Base-by-base conservation (phyloP, 2,329 filamentous ascomycete genomes). In the Fusarium cyanostomum region DNA sequence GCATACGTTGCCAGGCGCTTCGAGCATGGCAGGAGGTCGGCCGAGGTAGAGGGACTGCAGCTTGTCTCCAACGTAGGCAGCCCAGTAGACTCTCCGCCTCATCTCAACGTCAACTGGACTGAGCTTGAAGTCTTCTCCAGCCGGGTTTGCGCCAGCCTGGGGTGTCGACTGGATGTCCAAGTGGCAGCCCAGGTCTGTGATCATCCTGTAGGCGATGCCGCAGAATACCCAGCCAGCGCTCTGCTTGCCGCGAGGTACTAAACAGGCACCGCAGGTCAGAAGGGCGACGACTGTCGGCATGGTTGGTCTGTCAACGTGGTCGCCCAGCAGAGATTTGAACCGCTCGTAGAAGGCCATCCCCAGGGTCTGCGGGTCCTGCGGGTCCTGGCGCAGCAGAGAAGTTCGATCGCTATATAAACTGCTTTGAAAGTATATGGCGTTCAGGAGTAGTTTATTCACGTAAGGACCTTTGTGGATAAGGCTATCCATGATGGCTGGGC, bases 161-260 rank as follows among this genome's bases (percentile, higher is more conserved):
- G 51, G 43, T 0, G 52, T 58, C 0, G 56, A 44, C 2, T 54
- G 48, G 11, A 62, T 21, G 10, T 68, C 72, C 35, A 71, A 62
- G 79, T 84, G 27, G 75, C 80, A 8, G 69, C 80, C 82, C 74
- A 84, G 46, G 79, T 69, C 67, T 8, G 79, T 3, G 77, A 80
- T 15, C 82, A 76, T 46, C 74, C 76, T 12, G 77, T 73, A 41
- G 79, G 79, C 62, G 79, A 82, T 9, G 75, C 66, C 46, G 82
- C 79, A 24, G 57, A 87, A 87, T 5, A 86, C 64, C 85, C 85
- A 88, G 2, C 84, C 81, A 7, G 79, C 78, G 55, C 81, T 84
- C 27, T 79, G 44, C 24, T 53, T 45, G 10, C 50, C 50, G 13
- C 30, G 78, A 73, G 2, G 77, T 75, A 5, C 75, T 73, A 54